Evolutionary conservation across 202 grass and related monocot species (phyloP).

Genomic region (Carex arenaria): DNA sequence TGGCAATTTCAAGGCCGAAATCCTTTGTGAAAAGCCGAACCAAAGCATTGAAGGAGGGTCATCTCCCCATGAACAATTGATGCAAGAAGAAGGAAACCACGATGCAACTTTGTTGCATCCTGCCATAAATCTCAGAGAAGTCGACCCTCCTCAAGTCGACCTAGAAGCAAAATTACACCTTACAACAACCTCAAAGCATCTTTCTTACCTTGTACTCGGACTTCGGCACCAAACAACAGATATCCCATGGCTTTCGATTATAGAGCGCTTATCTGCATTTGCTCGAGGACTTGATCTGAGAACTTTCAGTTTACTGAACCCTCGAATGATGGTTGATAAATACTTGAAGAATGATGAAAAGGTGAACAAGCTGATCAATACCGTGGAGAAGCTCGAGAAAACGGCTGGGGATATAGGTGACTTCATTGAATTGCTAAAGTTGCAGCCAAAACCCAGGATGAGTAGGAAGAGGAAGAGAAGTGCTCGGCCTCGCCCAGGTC

Average conservation of each 20-base stretch:
- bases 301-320: neutral
- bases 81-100: neutral
- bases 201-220: neutral
- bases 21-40: neutral
- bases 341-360: slow-evolving; percentile 6
- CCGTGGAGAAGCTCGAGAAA: slow-evolving; percentile 17
- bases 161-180: neutral
- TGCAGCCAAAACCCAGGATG: neutral
- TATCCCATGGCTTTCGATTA: neutral
- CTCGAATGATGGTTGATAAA: neutral
- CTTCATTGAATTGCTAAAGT: slow-evolving; percentile 24
- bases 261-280: neutral
- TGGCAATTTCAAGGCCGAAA: neutral
- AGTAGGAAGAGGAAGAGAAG: neutral
- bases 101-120: neutral
- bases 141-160: neutral
- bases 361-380: neutral
- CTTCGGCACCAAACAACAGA: neutral
- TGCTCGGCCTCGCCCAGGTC: neutral
- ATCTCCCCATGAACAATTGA: neutral
- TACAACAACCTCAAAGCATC: slow-evolving; percentile 7
- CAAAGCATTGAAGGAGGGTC: neutral
- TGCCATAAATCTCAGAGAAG: neutral
- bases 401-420: neutral
- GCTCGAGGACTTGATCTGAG: neutral